Base-by-base conservation (phyloP, 768 basidiomycete genomes). In the Hirschioporus abietinus region DNA sequence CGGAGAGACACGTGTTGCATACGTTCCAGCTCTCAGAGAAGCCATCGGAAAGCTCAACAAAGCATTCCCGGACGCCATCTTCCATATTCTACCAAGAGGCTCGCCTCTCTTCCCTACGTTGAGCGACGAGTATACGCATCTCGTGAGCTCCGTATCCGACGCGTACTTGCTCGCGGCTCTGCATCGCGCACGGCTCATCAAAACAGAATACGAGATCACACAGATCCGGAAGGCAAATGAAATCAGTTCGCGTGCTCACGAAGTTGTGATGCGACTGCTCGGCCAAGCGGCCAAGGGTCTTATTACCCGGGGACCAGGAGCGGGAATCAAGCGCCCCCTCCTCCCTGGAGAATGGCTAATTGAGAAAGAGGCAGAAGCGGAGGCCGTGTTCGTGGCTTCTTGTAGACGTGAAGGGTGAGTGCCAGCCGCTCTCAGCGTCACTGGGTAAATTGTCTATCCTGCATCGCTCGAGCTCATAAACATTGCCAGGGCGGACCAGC, bases 361-460 rank as follows among this genome's bases (percentile, higher is more conserved):
- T 18, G 87, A 92, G 78, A 92, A 91, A 71, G 96, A 99, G 76
- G 90, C 88, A 0, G 96, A 97, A 75, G 96, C 95, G 0, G 96
- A 96, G 74, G 96, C 95, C 0, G 83, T 96, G 8, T 99, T 98
- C 69, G 91, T 94, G 0, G 93, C 95, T 1, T 89, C 89, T 0
- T 97, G 95, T 77, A 81, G 94, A 63, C 81, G 93, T 66, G 89
- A 93, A 78, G 95, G 93, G 93, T 95, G 64, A 70, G 88, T 76
- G 23, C 7, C 30, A 30, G 8, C 30, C 2, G 8, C 8, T 30
- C 27, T 15, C 2, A 30, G 8, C 12, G 42, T 10, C 20, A 20
- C 35, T 27, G 27, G 20, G 42, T 5, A 52, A 15, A 52, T 6
- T 3, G 1, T 52, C 35, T 57, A 34, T 12, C 36, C n/a, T 34